Percentiles rank a stretch among this genome's conserved stretches.
Conservation (phyloP, 345 rosid genomes). For the Arabidopsis thaliana region TAIR10.1 NC_003070.9:29739501-29740000, state of each 20-base stretch:
- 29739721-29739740: neutral
- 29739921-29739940: conserved; percentile 59
- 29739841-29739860: neutral
- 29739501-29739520: neutral
- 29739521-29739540: conserved; percentile 5
- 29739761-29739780: neutral
- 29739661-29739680: neutral
- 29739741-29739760: neutral
- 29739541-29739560: conserved; percentile 4
- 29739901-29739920: conserved; percentile 73
- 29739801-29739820: neutral
- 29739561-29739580: neutral
- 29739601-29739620: no score
- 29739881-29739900: conserved; percentile 65
- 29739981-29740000: conserved; percentile 40
- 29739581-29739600: neutral
- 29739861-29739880: neutral
- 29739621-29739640: neutral
- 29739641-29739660: neutral
- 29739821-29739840: neutral
- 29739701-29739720: neutral
- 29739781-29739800: conserved; percentile 3
- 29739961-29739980: conserved; percentile 43
- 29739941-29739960: conserved; percentile 62
- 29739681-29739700: conserved; percentile 1